Percentiles rank a stretch among this genome's conserved stretches.
phyloP scores from a whole-genome alignment of 78 protist species.

The Dictyostelium capitatum region DNA sequence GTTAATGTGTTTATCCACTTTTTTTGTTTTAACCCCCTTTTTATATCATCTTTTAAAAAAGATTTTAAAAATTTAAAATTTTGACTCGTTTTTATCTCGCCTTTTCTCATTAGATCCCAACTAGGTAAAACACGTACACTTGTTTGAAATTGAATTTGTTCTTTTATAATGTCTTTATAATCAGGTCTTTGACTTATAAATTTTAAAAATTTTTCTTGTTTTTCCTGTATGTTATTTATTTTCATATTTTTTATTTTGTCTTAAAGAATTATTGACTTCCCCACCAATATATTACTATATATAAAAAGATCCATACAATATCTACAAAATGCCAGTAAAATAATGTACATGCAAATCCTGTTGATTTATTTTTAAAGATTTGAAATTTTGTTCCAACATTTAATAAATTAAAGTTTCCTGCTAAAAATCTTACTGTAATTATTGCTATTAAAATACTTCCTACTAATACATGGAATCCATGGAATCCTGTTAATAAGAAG shows the following conservation, averaged over 20 bases:
- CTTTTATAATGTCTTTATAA: too few relatives aligned
- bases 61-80: too few relatives aligned
- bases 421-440: neutral
- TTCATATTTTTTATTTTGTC: neutral
- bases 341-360: conserved; percentile 30
- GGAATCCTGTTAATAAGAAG: neutral
- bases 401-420: conserved; percentile 21
- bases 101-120: too few relatives aligned
- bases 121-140: too few relatives aligned
- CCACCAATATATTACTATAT: conserved; percentile 30
- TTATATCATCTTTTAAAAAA: neutral
- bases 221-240: too few relatives aligned
- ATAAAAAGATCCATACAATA: conserved; percentile 21
- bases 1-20: neutral
- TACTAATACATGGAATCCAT: conserved; percentile 3
- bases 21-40: neutral
- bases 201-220: too few relatives aligned
- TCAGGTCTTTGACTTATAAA: too few relatives aligned
- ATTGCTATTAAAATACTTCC: conserved; percentile 6
- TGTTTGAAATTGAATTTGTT: too few relatives aligned
- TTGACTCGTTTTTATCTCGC: too few relatives aligned
- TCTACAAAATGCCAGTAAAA: conserved; percentile 31
- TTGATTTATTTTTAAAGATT: neutral
- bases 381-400: neutral
- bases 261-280: neutral